These are phyloP conservation scores for Phialophora tarda DNA, from an alignment of 2,329 filamentous ascomycete genomes.

Conservation along the genomic window DNA sequence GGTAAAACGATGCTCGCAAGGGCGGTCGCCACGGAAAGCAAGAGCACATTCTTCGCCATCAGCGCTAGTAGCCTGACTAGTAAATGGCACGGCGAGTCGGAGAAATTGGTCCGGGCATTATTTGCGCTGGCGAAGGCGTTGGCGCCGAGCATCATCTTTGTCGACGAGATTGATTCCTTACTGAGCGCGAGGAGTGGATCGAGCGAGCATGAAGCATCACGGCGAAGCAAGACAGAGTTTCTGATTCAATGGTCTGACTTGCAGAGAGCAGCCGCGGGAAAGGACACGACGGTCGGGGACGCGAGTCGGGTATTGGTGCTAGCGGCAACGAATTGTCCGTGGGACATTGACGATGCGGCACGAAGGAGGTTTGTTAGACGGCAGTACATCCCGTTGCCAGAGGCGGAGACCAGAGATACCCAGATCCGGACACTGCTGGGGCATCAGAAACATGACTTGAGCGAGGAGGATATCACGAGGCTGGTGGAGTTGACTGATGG, in stretches of 20 bases:
- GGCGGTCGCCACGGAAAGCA: slow-evolving; percentile 91
- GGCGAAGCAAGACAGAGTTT: slow-evolving; percentile 96
- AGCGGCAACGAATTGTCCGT: slow-evolving; percentile 93
- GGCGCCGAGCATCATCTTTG: slow-evolving; percentile 95
- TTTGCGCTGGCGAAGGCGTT: slow-evolving; percentile 88
- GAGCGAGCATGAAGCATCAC: slow-evolving; percentile 88
- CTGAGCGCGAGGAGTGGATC: slow-evolving; percentile 77
- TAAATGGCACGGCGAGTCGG: slow-evolving; percentile 94
- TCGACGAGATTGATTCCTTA: slow-evolving; percentile 96
- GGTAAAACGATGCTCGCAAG: slow-evolving; percentile 98
- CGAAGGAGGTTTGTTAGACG: slow-evolving; percentile 86
- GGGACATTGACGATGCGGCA: slow-evolving; percentile 97
- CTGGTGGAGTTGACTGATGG: slow-evolving; percentile 85
- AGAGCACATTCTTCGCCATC: slow-evolving; percentile 95
- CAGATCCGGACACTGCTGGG: slow-evolving; percentile 81
- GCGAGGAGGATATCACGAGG: slow-evolving; percentile 70
- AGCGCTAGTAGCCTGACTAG: slow-evolving; percentile 92
- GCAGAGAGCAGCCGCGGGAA: slow-evolving; percentile 86
- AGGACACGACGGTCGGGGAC: slow-evolving; percentile 67
- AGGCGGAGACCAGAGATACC: slow-evolving; percentile 76
- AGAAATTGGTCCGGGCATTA: slow-evolving; percentile 91
- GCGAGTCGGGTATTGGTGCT: slow-evolving; percentile 88
- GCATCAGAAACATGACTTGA: slow-evolving; percentile 84
- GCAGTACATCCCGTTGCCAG: slow-evolving; percentile 94
- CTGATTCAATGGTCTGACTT: slow-evolving; percentile 96